These are phyloP conservation scores for Salix viminalis DNA, from an alignment of 345 rosid genomes.

Conservation along the genomic window DNA sequence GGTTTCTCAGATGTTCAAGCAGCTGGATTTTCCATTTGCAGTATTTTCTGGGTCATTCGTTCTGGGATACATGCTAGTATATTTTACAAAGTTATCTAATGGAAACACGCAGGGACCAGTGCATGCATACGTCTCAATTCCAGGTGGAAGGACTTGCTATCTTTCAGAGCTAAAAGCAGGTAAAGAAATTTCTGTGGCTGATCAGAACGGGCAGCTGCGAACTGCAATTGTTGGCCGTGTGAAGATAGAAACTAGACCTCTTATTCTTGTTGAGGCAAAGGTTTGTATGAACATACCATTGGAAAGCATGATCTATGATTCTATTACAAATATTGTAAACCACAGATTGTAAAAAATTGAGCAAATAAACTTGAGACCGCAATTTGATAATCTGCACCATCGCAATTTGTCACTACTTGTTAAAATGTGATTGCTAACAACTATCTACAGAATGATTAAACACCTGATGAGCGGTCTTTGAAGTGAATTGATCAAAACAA, in stretches of 20 bases:
- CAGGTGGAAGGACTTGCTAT: slow-evolving; percentile 82
- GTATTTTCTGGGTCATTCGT: background rate
- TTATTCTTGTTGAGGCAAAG: slow-evolving; percentile 73
- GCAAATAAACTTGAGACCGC: background rate
- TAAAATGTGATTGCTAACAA: too few species aligned
- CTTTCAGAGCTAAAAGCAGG: slow-evolving; percentile 83
- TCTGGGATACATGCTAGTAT: background rate
- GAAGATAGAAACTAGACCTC: slow-evolving; percentile 78
- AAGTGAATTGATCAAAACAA: too few species aligned
- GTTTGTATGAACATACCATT: slow-evolving; percentile 26
- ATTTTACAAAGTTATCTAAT: background rate
- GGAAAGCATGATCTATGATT: background rate
- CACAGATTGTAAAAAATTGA: background rate
- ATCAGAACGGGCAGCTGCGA: slow-evolving; percentile 54
- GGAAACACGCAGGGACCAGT: slow-evolving; percentile 64
- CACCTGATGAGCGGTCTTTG: too few species aligned
- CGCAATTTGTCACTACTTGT: background rate
- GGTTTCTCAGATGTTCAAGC: background rate
- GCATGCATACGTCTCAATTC: slow-evolving; percentile 72
- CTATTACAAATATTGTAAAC: background rate
- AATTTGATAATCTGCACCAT: background rate
- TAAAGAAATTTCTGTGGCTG: slow-evolving; percentile 59
- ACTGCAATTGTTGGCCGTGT: slow-evolving; percentile 76
- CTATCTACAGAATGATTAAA: too few species aligned
- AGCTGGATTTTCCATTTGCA: background rate